Evolutionary conservation across 352 stramenopile species (phyloP).

Genomic region (Phytophthora niederhauseri): DNA sequence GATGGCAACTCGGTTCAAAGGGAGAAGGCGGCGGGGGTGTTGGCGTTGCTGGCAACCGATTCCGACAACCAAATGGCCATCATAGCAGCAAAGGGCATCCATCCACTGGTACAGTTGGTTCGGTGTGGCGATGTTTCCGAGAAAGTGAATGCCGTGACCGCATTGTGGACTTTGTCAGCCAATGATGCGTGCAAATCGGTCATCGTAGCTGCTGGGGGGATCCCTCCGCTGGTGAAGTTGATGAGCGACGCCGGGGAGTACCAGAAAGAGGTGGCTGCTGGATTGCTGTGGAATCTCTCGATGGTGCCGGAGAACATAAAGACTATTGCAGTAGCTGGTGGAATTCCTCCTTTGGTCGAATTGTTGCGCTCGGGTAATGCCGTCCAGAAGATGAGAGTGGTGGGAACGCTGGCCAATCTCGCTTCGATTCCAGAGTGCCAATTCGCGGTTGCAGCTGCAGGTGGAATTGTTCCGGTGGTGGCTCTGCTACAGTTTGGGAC

Average conservation of each 20-base stretch:
- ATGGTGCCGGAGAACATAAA: conserved; percentile 7
- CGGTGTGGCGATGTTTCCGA: background rate
- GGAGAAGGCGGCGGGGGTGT: conserved; percentile 24
- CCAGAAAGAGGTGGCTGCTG: conserved; percentile 16
- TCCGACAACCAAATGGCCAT: conserved; percentile 9
- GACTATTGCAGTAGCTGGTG: conserved; percentile 6
- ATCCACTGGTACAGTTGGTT: conserved; percentile 12
- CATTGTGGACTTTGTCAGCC: conserved; percentile 8
- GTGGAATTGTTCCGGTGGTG: background rate
- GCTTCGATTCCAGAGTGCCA: background rate
- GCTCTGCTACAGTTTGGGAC: background rate
- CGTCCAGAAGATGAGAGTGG: background rate
- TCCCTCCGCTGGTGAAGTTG: conserved; percentile 10
- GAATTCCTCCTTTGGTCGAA: conserved; percentile 7
- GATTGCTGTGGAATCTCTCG: conserved; percentile 20
- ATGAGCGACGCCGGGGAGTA: background rate
- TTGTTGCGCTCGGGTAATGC: background rate
- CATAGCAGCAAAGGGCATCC: background rate
- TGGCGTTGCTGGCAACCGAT: conserved; percentile 18
- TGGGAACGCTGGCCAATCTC: background rate
- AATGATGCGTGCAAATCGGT: conserved; percentile 2
- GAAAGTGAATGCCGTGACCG: conserved; percentile 14
- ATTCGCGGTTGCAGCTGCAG: background rate
- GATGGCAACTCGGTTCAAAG: conserved; percentile 6
- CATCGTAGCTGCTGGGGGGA: conserved; percentile 8